Evolutionary conservation across 2,329 filamentous ascomycete species (phyloP), one percentile per base, ranked within the genome.

Genomic region (Penicillium brasilianum): DNA sequence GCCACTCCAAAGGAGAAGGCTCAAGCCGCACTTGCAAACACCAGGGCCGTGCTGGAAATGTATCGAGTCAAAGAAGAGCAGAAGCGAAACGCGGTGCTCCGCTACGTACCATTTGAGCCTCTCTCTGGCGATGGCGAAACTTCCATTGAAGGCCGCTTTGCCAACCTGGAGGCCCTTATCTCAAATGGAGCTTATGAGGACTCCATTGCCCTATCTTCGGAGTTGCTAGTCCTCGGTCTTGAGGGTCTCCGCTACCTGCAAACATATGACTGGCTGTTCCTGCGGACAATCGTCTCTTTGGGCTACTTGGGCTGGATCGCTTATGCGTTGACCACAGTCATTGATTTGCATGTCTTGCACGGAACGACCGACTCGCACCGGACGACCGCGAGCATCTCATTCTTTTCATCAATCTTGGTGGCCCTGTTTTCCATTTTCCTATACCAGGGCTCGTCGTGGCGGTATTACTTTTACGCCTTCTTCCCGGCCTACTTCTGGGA

Each of bases 401-500:
- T 87, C 50, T 97, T 97, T 72, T 89, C 90, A 0, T 92, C 93
- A 0, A 74, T 90, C 4, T 83, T 96, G n/a, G 84, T 90, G 25
- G 83, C 82, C 1, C 77, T 98, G 13, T 97, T 90, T 71, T 89
- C 92, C 7, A 88, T 92, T 0, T 90, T 99, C 58, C 81, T 90
- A 60, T 82, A 92, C 59, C 94, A 96, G 49, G 85, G 87, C 48
- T 97, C 93, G 1, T 90, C 94, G 0, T 74, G 83, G 59, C 90
- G 91, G 2, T 99, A 99, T 76, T 99, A 98, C 72, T 86, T 87
- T 1, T 99, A 99, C 74, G 91, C 90, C 0, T 86, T 96, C 69
- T 99, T 99, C 76, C 95, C 95, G 0, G 88, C 97, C 2, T 85
- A 92, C 59, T 98, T 99, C 80, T 99, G 95, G 95, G 94, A 97